Percentiles rank a stretch among this genome's conserved stretches.
phyloP scores from a whole-genome alignment of 2,329 filamentous ascomycete genomes.

The Neurospora crassa region DNA sequence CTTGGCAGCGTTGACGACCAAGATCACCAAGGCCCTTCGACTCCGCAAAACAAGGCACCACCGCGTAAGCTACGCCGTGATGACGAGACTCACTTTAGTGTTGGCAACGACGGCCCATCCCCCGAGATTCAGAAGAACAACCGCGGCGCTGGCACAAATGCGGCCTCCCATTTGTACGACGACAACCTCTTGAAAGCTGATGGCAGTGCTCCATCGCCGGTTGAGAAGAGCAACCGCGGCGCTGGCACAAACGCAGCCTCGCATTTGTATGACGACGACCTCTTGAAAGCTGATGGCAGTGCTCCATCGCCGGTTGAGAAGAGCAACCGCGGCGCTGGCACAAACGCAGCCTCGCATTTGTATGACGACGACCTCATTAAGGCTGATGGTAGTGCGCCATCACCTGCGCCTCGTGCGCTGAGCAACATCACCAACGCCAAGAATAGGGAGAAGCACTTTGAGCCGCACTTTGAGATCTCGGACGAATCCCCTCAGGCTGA shows the following conservation, averaged over 20 bases:
- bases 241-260: constrained; percentile 57
- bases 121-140: constrained; percentile 24
- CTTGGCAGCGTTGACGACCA: not conserved
- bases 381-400: constrained; percentile 37
- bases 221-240: constrained; percentile 31
- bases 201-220: constrained; percentile 36
- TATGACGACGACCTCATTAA: constrained; percentile 71
- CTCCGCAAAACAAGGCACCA: constrained; percentile 48
- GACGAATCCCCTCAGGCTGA: constrained; percentile 52
- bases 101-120: constrained; percentile 62
- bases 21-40: constrained; percentile 18
- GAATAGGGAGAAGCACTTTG: constrained; percentile 67
- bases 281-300: constrained; percentile 53
- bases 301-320: constrained; percentile 31
- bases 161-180: constrained; percentile 63
- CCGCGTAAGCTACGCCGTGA: constrained; percentile 65
- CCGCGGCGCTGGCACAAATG: constrained; percentile 52
- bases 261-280: constrained; percentile 67
- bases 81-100: constrained; percentile 73
- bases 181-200: constrained; percentile 62
- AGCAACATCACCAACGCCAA: constrained; percentile 63
- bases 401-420: constrained; percentile 36
- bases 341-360: constrained; percentile 60
- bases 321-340: constrained; percentile 36
- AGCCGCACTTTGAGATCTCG: constrained; percentile 65